Percentiles rank a stretch among this genome's conserved stretches.
Conservation (phyloP, 2,329 filamentous ascomycete genomes). For the Aureobasidium sp. region DNA sequence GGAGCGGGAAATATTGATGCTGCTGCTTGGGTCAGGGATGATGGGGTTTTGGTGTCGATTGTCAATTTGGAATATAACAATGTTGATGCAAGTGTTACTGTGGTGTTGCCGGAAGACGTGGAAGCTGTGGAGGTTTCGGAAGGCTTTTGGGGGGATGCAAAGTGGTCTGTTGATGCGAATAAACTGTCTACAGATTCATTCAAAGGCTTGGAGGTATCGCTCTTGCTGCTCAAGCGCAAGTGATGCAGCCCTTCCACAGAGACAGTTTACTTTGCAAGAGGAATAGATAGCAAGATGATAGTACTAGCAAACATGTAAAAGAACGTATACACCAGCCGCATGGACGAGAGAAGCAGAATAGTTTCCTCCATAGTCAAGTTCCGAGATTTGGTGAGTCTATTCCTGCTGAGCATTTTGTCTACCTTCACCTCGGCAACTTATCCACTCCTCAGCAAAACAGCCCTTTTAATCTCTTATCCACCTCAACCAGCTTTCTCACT, state of each 20-base stretch:
- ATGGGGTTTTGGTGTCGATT: constrained; percentile 34
- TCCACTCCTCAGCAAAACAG: not conserved
- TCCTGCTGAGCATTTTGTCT: too few relatives aligned
- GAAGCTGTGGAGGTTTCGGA: not conserved
- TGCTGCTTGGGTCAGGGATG: constrained; percentile 34
- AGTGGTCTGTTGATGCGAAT: constrained; percentile 10
- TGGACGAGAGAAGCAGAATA: too few relatives aligned
- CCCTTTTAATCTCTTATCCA: not conserved
- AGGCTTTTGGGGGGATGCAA: constrained; percentile 19
- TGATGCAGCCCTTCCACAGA: not conserved
- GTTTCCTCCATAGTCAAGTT: too few relatives aligned
- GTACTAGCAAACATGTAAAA: too few relatives aligned
- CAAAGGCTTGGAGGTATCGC: not conserved
- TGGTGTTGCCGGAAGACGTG: constrained; percentile 18
- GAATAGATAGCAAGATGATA: too few relatives aligned
- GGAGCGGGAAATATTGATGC: constrained; percentile 33
- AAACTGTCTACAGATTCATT: not conserved
- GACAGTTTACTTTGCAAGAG: too few relatives aligned
- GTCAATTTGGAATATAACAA: constrained; percentile 31
- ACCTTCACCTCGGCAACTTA: not conserved
- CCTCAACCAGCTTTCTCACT: constrained; percentile 22
- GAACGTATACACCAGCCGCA: too few relatives aligned
- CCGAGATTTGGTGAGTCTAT: too few relatives aligned
- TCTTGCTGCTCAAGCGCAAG: not conserved
- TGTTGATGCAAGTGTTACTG: constrained; percentile 15